Percentiles rank a stretch among this genome's conserved stretches.
These are phyloP conservation scores for Multifurca ochricompacta DNA, from an alignment of 768 basidiomycete genomes.

Conservation along the genomic window DNA sequence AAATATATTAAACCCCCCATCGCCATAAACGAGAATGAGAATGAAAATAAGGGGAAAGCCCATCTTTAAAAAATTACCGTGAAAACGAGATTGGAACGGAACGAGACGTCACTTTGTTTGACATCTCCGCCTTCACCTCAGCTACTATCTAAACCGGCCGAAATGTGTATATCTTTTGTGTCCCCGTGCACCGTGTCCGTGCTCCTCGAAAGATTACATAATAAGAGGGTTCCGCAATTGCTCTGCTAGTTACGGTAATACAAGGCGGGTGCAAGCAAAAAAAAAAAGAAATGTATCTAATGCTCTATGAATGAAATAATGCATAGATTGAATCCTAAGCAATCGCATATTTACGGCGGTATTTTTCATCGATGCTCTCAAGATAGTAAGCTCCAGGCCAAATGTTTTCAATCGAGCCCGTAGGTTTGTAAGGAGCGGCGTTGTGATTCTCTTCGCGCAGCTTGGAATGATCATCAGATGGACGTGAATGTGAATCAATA, in stretches of 20 bases:
- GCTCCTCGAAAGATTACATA: too few species aligned
- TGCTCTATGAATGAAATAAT: slow-evolving; percentile 1
- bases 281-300: background rate
- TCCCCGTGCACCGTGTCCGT: too few species aligned
- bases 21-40: too few species aligned
- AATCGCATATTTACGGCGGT: slow-evolving; percentile 72
- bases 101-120: too few species aligned
- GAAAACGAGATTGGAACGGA: too few species aligned
- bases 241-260: slow-evolving; percentile 7
- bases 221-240: too few species aligned
- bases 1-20: too few species aligned
- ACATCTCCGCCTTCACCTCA: too few species aligned
- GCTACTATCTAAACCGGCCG: too few species aligned
- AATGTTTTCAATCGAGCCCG: slow-evolving; percentile 84
- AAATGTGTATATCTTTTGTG: too few species aligned
- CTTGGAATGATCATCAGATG: slow-evolving; percentile 27
- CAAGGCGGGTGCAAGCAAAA: background rate
- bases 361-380: slow-evolving; percentile 80
- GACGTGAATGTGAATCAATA: background rate
- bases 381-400: slow-evolving; percentile 95
- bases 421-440: slow-evolving; percentile 73
- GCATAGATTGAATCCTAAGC: background rate
- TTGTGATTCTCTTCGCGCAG: slow-evolving; percentile 97
- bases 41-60: too few species aligned
- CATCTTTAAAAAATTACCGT: too few species aligned